Base-by-base conservation (phyloP, 768 basidiomycete genomes). In the Melanogaster broomeanus region DNA sequence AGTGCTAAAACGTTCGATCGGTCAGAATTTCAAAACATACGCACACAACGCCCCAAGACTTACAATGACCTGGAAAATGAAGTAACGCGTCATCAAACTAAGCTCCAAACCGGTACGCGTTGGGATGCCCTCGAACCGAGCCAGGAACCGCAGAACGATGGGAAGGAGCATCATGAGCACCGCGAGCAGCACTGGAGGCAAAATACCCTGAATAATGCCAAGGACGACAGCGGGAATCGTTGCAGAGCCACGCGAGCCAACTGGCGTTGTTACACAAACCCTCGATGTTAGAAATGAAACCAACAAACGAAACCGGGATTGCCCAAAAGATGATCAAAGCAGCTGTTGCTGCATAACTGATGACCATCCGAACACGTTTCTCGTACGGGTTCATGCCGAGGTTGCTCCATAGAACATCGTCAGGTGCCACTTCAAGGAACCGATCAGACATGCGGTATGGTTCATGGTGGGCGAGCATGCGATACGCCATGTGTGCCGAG, bases 371-470 rank as follows among this genome's bases (percentile, higher is more conserved):
- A 40, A 87, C 72, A 62, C 84, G 84, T 56, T 78, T 77, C 66
- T 95, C 92, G 60, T 97, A 98, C 1, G 93, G 88, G 64, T 95
- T 96, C 74, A 98, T 67, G 27, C 82, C 80, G 9, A 99, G 76
- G 66, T 97, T 98, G 4, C 78, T 71, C 95, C 96, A 98, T 55
- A 98, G 87, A 41, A 99, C 87, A 69, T 97, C 94, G 25, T 80
- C 77, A 0, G 95, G 94, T 0, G 87, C 79, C 46, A 96, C 85
- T 66, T 97, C 95, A 35, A 87, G 78, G 62, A 85, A 88, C 45
- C 84, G 83, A 24, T 75, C 74, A 10, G 79, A 72, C 93, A 98
- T 97, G 15, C 81, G 74, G 60, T 90, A 91, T 22, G 92, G 92
- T 45, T 84, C 82, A 62, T 95, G 85, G 68, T 95, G 90, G 6